Base-by-base conservation (phyloP, 2,329 filamentous ascomycete species). In the Microdochium trichocladiopsis region DNA sequence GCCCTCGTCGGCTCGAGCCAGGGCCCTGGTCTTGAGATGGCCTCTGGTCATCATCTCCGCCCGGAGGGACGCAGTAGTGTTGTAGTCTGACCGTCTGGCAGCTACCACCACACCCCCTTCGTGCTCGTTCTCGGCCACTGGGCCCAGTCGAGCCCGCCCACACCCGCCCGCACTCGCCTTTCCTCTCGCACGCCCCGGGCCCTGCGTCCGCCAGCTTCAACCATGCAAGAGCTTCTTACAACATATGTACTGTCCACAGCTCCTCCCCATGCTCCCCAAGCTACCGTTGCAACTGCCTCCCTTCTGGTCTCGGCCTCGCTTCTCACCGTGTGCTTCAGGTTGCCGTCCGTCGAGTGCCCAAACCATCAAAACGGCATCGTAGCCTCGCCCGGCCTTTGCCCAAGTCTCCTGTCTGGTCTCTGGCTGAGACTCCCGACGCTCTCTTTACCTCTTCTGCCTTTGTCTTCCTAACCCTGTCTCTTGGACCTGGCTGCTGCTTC, bases 41-140 rank as follows among this genome's bases (percentile, higher is more conserved):
- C 41, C 41, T 45, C 41, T 45, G 41, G 41, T 45, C 41, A 45
- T 45, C 41, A 45, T 45, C 41, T 45, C 41, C 41, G 36, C 36
- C 36, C 36, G n/a, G 11, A 14, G 36, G n/a, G n/a, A n/a, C n/a
- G n/a, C n/a, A n/a, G 36, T 18, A 45, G 41, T 21, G n/a, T 45
- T 18, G 41, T 45, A 23, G 16, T 45, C 41, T 45, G 41, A 10
- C 41, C 6, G 41, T 22, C 41, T 5, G 41, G 6, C 41, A 21
- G 41, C 18, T 45, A 45, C 41, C 41, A 45, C 41, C 41, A 45
- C 41, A 45, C 41, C 41, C 41, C 6, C 41, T 2, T 22, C 21
- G 5, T 11, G 8, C n/a, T 11, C 36, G 8, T 41, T 41, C 11
- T 16, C n/a, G 36, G 6, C 11, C 36, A 9, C 5, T 18, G 36